Conservation (phyloP, 768 basidiomycete species). For the Suillus bovinus region DNA sequence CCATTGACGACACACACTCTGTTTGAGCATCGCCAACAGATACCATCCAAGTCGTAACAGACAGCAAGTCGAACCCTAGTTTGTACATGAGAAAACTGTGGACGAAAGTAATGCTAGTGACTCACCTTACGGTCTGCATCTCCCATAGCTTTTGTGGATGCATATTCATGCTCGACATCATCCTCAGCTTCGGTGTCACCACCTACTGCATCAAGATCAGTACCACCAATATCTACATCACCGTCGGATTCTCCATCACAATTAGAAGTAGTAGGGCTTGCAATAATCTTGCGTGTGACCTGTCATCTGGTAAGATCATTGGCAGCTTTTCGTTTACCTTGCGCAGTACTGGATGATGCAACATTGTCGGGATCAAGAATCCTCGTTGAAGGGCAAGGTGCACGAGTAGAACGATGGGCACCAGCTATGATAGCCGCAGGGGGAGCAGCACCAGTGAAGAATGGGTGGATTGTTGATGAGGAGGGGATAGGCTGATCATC, state of each 20-base stretch:
- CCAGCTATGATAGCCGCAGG: not conserved
- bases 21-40: too few relatives aligned
- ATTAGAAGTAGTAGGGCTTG: not conserved
- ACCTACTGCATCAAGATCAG: slow-evolving; percentile 1
- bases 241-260: not conserved
- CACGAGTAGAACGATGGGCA: not conserved
- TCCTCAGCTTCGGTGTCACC: slow-evolving; percentile 1
- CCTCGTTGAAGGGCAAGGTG: not conserved
- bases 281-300: not conserved
- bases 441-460: not conserved
- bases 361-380: not conserved
- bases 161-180: not conserved
- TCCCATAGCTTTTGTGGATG: not conserved
- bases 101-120: not conserved
- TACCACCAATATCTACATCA: not conserved
- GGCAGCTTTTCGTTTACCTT: not conserved
- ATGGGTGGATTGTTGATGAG: not conserved
- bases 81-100: not conserved
- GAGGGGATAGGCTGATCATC: not conserved
- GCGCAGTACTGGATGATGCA: not conserved
- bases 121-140: not conserved
- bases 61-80: not conserved
- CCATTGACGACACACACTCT: too few relatives aligned
- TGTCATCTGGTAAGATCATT: not conserved
- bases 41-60: too few relatives aligned